Evolutionary conservation across 176 grass and related monocot species (phyloP).

Genomic region (Ensete ventricosum): DNA sequence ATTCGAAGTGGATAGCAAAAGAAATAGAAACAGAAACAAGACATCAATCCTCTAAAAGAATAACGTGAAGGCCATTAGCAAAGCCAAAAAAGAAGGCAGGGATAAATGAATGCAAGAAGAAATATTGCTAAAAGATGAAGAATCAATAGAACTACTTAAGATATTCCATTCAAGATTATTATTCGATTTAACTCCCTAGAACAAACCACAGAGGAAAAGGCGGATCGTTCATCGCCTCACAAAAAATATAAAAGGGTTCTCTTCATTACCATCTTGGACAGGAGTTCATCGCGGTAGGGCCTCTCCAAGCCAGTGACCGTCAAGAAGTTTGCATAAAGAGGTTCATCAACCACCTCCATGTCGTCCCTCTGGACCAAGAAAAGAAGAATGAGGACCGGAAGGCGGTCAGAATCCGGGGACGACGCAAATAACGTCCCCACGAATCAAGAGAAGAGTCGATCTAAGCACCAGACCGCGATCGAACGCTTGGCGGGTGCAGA

Average conservation of each 20-base stretch:
- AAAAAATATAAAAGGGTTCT: neutral
- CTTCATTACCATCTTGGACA: slow-evolving; percentile 60
- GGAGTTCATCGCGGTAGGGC: slow-evolving; percentile 64
- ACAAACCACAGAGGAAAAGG: too few species aligned
- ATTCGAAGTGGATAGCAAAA: neutral
- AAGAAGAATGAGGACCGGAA: slow-evolving; percentile 1
- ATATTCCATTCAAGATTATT: too few species aligned
- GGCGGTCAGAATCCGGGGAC: neutral
- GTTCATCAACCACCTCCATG: slow-evolving; percentile 87
- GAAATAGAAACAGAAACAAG: neutral
- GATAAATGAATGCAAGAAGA: too few species aligned
- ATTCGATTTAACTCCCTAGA: too few species aligned
- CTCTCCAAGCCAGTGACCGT: slow-evolving; percentile 47
- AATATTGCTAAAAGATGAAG: too few species aligned
- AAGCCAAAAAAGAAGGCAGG: too few species aligned
- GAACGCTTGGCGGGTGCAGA: neutral
- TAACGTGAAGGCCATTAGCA: neutral
- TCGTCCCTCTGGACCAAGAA: slow-evolving; percentile 56
- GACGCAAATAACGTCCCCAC: neutral
- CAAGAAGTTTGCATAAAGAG: slow-evolving; percentile 86
- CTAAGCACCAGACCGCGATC: neutral
- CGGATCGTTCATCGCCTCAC: neutral
- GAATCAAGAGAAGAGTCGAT: neutral
- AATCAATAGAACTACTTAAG: too few species aligned
- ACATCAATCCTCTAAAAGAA: neutral